A percentile compares a stretch with the other conserved stretches of the same genome.
These are phyloP conservation scores for Globisporangium nodosum DNA, from an alignment of 352 stramenopile species.

Conservation along the genomic window DNA sequence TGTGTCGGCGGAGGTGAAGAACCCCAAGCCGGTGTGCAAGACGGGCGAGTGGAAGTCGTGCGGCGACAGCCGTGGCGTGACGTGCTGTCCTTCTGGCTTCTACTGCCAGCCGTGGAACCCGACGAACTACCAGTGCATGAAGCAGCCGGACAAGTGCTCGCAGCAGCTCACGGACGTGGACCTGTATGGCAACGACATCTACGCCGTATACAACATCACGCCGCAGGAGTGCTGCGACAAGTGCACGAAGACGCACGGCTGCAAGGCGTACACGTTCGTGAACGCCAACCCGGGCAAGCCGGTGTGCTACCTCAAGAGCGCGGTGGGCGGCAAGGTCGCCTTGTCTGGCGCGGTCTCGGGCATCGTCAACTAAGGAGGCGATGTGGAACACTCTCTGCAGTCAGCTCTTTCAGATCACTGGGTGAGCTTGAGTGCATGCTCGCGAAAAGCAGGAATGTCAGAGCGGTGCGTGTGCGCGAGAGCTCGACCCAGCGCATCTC, in stretches of 20 bases:
- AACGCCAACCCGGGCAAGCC: constrained; percentile 16
- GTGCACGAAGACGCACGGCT: constrained; percentile 17
- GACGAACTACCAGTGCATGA: constrained; percentile 37
- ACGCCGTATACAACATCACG: constrained; percentile 10
- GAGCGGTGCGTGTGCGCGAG: no score
- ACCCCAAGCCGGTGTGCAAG: constrained; percentile 4
- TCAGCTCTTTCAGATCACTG: neutral
- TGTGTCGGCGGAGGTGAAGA: constrained; percentile 4
- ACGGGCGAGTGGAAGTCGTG: neutral
- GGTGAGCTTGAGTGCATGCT: neutral
- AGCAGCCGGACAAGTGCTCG: constrained; percentile 20
- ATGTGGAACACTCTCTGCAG: no score
- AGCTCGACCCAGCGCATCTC: neutral
- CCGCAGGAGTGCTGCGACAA: constrained; percentile 20
- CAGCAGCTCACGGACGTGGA: constrained; percentile 30
- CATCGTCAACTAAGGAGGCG: neutral
- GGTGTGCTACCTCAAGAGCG: constrained; percentile 25
- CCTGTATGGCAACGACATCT: constrained; percentile 33
- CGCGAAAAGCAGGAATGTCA: no score
- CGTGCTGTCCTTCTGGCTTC: constrained; percentile 32
- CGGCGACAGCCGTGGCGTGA: neutral
- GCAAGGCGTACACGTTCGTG: constrained; percentile 28
- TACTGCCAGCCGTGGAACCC: constrained; percentile 49
- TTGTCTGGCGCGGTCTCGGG: neutral
- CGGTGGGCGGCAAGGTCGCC: neutral